Conservation (phyloP, 2,329 filamentous ascomycete species). For the Pseudocercospora cruenta region DNA sequence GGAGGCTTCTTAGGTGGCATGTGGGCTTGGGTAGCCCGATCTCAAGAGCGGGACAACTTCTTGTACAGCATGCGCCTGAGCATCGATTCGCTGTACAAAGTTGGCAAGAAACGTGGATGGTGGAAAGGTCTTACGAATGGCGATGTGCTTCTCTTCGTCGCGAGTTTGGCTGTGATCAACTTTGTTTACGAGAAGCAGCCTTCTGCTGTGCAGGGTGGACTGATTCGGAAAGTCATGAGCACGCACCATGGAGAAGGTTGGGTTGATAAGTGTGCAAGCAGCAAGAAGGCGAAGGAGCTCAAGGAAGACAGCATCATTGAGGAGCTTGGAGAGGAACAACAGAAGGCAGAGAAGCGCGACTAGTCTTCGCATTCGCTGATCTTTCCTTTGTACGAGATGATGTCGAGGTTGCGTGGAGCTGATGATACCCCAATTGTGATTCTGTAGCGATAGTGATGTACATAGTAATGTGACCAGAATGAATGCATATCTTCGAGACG, state of each 20-base stretch:
- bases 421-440: constrained; percentile 4
- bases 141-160: constrained; percentile 81
- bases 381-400: constrained; percentile 2
- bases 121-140: constrained; percentile 82
- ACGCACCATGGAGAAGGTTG: constrained; percentile 77
- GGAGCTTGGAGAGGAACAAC: constrained; percentile 7
- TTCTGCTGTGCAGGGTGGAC: constrained; percentile 66
- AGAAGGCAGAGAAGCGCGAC: constrained; percentile 9
- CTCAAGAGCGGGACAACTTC: constrained; percentile 69
- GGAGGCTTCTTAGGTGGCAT: constrained; percentile 83
- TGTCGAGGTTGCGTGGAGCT: background rate
- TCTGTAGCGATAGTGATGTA: constrained; percentile 1
- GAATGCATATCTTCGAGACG: background rate
- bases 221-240: constrained; percentile 72
- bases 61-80: constrained; percentile 78
- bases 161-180: constrained; percentile 76
- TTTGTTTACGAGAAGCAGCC: constrained; percentile 75
- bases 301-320: constrained; percentile 25
- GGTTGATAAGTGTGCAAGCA: constrained; percentile 60
- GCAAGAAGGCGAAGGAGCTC: constrained; percentile 19
- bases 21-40: constrained; percentile 78
- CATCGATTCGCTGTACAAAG: constrained; percentile 86
- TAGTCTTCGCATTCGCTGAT: background rate
- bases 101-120: constrained; percentile 86
- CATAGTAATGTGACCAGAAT: background rate